Evolutionary conservation across 2,329 filamentous ascomycete species (phyloP).

Genomic region (Chrysoporthe deuterocubensis): DNA sequence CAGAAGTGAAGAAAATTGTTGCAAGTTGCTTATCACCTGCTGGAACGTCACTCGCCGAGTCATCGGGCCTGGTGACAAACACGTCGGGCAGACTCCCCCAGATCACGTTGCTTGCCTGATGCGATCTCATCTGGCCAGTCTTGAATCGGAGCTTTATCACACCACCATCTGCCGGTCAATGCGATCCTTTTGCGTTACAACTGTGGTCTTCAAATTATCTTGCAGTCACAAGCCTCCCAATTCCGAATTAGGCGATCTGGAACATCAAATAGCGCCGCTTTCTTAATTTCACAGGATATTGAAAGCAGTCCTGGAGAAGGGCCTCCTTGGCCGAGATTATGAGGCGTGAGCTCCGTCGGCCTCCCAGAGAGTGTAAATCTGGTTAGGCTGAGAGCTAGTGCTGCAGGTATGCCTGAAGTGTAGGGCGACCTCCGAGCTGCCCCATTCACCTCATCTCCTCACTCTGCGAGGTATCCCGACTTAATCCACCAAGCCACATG

Average conservation of each 20-base stretch:
- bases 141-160: constrained; percentile 4
- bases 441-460: not conserved
- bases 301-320: not conserved
- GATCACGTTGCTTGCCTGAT: not conserved
- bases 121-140: not conserved
- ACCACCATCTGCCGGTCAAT: constrained; percentile 10
- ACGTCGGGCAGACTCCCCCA: not conserved
- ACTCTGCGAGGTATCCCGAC: not conserved
- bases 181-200: not conserved
- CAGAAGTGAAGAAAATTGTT: not conserved
- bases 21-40: not conserved
- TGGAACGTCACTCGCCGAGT: not conserved
- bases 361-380: not conserved
- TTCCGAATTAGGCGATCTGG: not conserved
- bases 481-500: not conserved
- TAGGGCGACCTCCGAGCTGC: not conserved
- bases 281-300: not conserved
- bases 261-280: not conserved
- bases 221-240: not conserved
- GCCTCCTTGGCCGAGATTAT: constrained; percentile 8
- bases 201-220: not conserved
- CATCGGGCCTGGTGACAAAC: not conserved
- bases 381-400: constrained; percentile 11
- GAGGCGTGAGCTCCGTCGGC: not conserved
- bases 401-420: constrained; percentile 5